These are phyloP conservation scores for Pyrus communis DNA, from an alignment of 306 rosid genomes.

Conservation along the genomic window DNA sequence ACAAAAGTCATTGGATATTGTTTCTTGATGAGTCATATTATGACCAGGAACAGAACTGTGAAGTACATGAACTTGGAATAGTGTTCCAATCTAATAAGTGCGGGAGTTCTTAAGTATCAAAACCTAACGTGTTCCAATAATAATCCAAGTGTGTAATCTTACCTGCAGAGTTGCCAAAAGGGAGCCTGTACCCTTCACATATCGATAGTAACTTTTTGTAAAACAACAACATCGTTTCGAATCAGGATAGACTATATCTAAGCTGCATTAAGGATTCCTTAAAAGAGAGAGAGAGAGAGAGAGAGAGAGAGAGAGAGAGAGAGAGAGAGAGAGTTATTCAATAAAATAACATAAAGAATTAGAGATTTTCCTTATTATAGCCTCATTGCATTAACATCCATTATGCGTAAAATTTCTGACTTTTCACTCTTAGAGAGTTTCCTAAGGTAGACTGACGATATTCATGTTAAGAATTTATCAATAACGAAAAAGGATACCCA, in stretches of 20 bases:
- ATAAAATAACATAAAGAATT: neutral
- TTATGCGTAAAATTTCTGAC: neutral
- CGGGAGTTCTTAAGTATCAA: neutral
- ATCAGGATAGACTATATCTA: constrained; percentile 86
- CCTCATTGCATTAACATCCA: neutral
- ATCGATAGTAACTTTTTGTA: constrained; percentile 86
- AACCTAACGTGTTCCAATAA: neutral
- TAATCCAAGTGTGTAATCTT: neutral
- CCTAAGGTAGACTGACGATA: neutral
- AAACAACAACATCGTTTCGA: constrained; percentile 94
- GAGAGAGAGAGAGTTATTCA: neutral
- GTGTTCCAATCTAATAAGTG: neutral
- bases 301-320: neutral
- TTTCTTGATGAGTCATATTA: neutral
- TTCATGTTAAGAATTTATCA: neutral
- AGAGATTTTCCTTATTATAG: neutral
- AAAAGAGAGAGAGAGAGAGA: neutral
- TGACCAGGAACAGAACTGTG: neutral
- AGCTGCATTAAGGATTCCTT: constrained; percentile 31
- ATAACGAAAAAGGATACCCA: constrained; percentile 84
- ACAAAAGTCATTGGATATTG: neutral
- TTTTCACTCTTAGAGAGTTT: neutral
- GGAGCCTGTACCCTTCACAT: constrained; percentile 94
- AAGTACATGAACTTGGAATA: neutral
- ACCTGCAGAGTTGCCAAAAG: constrained; percentile 83